Percentiles rank a stretch among this genome's conserved stretches.
Evolutionary conservation across 345 rosid species (phyloP).

Genomic region (Rubroshorea leprosula): DNA sequence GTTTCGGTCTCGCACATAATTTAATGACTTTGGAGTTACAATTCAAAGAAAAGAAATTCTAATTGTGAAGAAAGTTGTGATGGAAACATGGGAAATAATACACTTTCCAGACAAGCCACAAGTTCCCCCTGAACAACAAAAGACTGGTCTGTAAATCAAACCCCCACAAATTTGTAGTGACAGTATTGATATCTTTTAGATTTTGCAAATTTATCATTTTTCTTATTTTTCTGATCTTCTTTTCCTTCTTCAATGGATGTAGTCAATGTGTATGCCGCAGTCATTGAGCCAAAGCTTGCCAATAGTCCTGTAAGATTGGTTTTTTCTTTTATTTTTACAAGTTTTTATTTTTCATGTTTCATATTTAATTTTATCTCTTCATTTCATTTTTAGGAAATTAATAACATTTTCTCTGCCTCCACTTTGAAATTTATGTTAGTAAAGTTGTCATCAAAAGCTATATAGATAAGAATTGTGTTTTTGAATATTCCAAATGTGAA

Average conservation of each 20-base stretch:
- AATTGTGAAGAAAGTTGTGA: not conserved
- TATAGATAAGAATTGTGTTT: too few relatives aligned
- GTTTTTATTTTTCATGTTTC: not conserved
- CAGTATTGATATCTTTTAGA: not conserved
- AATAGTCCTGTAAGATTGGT: constrained; percentile 60
- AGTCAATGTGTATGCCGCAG: constrained; percentile 66
- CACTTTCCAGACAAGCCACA: constrained; percentile 55
- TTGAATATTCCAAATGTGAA: too few relatives aligned
- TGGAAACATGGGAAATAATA: constrained; percentile 31
- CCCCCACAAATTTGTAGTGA: not conserved
- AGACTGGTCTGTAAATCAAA: constrained; percentile 42
- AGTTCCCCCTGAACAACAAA: constrained; percentile 44
- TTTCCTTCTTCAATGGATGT: not conserved
- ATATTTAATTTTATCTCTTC: not conserved
- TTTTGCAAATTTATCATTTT: not conserved
- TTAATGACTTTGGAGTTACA: not conserved
- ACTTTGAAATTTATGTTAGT: too few relatives aligned
- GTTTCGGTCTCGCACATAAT: too few relatives aligned
- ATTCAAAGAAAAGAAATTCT: not conserved
- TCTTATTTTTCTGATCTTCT: not conserved
- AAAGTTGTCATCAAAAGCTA: too few relatives aligned
- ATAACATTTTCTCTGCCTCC: too few relatives aligned
- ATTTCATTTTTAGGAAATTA: too few relatives aligned
- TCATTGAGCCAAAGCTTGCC: constrained; percentile 57
- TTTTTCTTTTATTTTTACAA: not conserved